phyloP scores from a whole-genome alignment of 208 protist genomes.

The Herpetomonas tarakana region DNA sequence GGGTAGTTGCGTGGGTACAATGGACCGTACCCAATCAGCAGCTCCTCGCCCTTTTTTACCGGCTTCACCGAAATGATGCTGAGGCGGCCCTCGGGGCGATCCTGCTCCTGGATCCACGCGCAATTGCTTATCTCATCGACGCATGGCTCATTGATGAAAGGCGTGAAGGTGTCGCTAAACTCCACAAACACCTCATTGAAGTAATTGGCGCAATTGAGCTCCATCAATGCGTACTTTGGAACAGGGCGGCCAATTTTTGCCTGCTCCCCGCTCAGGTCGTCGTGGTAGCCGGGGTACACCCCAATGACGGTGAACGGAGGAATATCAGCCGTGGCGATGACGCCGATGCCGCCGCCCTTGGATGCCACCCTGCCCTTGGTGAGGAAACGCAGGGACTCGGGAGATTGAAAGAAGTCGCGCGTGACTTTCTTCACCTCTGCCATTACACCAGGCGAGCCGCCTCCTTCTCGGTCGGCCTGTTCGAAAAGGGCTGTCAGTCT shows the following conservation, averaged over 20 bases:
- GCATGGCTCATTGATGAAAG: slow-evolving; percentile 86
- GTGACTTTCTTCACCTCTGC: slow-evolving; percentile 20
- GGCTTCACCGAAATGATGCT: slow-evolving; percentile 76
- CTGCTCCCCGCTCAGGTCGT: slow-evolving; percentile 72
- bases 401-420: slow-evolving; percentile 55
- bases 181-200: slow-evolving; percentile 85
- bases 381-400: slow-evolving; percentile 35
- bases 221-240: slow-evolving; percentile 76
- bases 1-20: slow-evolving; percentile 73
- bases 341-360: slow-evolving; percentile 63
- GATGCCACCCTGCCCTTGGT: slow-evolving; percentile 29
- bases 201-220: slow-evolving; percentile 84
- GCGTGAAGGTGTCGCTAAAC: slow-evolving; percentile 67
- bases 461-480: slow-evolving; percentile 8
- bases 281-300: slow-evolving; percentile 79
- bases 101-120: slow-evolving; percentile 83
- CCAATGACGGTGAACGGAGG: slow-evolving; percentile 73
- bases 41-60: slow-evolving; percentile 66
- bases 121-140: slow-evolving; percentile 79
- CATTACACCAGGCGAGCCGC: slow-evolving; percentile 24
- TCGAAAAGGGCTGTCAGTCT: slow-evolving; percentile 11
- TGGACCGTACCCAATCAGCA: slow-evolving; percentile 85
- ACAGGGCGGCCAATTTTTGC: slow-evolving; percentile 58
- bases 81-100: slow-evolving; percentile 49
- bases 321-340: slow-evolving; percentile 59